Conservation (phyloP, 148 eudicot species). For the Vaccinium myrtillus region DNA sequence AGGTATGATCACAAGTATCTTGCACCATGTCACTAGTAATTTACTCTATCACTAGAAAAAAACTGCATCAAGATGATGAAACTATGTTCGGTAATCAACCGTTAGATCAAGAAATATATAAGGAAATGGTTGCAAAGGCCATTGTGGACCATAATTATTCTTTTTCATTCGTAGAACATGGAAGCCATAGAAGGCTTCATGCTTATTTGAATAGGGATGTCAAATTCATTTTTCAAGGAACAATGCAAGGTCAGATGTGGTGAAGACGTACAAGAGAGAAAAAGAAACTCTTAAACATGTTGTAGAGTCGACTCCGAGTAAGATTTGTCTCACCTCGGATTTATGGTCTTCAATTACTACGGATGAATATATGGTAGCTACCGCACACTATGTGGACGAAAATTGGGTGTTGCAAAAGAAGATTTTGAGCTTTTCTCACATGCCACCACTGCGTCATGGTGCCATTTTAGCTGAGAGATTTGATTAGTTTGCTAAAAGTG, state of each 20-base stretch:
- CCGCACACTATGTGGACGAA: conserved; percentile 23
- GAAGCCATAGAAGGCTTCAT: not conserved
- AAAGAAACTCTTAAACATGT: not conserved
- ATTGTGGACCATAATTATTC: no score
- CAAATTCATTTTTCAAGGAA: not conserved
- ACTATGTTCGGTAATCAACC: no score
- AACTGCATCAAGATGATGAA: no score
- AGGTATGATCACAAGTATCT: no score
- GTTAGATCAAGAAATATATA: no score
- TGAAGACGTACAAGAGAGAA: not conserved
- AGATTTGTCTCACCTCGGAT: conserved; percentile 21
- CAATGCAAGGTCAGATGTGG: not conserved
- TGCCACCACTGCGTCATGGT: conserved; percentile 16
- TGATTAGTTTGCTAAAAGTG: conserved; percentile 5
- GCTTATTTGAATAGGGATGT: not conserved
- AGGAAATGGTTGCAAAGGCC: no score
- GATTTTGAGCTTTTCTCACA: conserved; percentile 10
- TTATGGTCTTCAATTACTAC: conserved; percentile 10
- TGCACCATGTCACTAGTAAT: no score
- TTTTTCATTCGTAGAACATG: not conserved
- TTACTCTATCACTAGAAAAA: no score
- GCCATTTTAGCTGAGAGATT: conserved; percentile 15
- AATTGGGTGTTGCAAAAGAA: conserved; percentile 16
- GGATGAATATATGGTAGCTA: conserved; percentile 11
- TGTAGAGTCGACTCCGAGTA: not conserved